phyloP scores from a whole-genome alignment of 169 alveolate genomes.

The Blepharisma undulans region DNA sequence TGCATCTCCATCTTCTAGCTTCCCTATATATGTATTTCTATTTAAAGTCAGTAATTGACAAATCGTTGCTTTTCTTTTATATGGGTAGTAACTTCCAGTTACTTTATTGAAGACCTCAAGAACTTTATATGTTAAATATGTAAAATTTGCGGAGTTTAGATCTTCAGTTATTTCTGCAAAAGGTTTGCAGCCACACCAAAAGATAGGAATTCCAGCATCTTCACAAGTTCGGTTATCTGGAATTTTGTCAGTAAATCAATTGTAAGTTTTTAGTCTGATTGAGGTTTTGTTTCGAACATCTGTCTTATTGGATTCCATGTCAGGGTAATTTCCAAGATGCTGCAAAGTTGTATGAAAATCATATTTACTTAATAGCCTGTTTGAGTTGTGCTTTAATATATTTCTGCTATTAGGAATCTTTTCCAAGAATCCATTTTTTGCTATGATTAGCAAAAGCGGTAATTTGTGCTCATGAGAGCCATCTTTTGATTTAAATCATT shows the following conservation, averaged over 20 bases:
- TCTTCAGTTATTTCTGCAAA: neutral
- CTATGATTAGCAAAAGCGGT: neutral
- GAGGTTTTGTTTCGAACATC: slow-evolving; percentile 12
- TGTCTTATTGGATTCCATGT: too few relatives aligned
- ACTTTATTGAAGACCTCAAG: neutral
- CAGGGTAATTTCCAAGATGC: slow-evolving; percentile 1
- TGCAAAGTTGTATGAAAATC: slow-evolving; percentile 16
- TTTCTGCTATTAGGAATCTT: neutral
- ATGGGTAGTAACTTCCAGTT: neutral
- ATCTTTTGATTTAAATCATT: neutral
- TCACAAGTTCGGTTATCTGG: slow-evolving; percentile 37
- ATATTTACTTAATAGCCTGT: neutral
- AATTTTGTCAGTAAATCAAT: slow-evolving; percentile 6
- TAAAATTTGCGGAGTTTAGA: neutral
- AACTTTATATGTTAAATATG: neutral
- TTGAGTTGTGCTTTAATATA: neutral
- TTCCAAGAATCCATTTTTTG: neutral
- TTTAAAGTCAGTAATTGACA: neutral
- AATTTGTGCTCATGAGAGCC: neutral
- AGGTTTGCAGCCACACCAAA: slow-evolving; percentile 30
- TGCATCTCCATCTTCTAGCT: neutral
- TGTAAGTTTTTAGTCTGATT: neutral
- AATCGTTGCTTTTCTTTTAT: neutral
- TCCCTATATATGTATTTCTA: neutral
- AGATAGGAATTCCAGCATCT: slow-evolving; percentile 35